A percentile compares a stretch with the other conserved stretches of the same genome.
Conservation (phyloP, 1,284 basidiomycete genomes). For the Microbotryomycetes sp. region DNA sequence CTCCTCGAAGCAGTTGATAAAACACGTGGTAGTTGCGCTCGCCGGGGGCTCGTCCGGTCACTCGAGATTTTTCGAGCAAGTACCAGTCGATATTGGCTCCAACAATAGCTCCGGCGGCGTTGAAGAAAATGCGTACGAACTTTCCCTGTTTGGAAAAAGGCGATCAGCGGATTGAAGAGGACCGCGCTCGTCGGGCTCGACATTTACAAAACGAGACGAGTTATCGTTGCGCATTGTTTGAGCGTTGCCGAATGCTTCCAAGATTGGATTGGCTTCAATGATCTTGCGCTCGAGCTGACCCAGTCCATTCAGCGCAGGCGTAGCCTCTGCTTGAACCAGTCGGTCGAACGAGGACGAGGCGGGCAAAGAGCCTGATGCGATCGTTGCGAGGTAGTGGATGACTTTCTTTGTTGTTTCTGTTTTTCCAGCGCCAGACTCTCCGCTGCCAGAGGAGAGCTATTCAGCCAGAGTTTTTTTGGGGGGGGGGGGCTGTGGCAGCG, state of each 20-base stretch:
- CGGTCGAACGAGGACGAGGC: slow-evolving; percentile 52
- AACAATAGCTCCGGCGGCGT: slow-evolving; percentile 86
- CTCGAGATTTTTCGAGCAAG: slow-evolving; percentile 92
- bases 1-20: slow-evolving; percentile 65
- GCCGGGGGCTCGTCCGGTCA: slow-evolving; percentile 76
- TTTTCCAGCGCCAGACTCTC: slow-evolving; percentile 98
- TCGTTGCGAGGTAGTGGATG: slow-evolving; percentile 97
- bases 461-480: background rate
- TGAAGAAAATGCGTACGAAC: slow-evolving; percentile 94
- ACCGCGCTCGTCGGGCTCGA: background rate
- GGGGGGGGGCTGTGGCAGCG: background rate
- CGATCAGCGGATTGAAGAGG: too few species aligned
- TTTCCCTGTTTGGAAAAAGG: slow-evolving; percentile 53
- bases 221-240: slow-evolving; percentile 99
- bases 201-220: slow-evolving; percentile 74
- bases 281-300: slow-evolving; percentile 94
- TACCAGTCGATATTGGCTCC: slow-evolving; percentile 99
- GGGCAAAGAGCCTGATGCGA: slow-evolving; percentile 64
- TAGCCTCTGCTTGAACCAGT: slow-evolving; percentile 44
- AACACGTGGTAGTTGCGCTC: slow-evolving; percentile 97
- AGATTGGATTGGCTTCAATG: slow-evolving; percentile 92
- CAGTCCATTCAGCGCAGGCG: slow-evolving; percentile 41
- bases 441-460: slow-evolving; percentile 48
- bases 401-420: slow-evolving; percentile 99
- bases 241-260: slow-evolving; percentile 98